Conservation (phyloP, 148 eudicot genomes). For the Vaccinium vitisidaea region DNA sequence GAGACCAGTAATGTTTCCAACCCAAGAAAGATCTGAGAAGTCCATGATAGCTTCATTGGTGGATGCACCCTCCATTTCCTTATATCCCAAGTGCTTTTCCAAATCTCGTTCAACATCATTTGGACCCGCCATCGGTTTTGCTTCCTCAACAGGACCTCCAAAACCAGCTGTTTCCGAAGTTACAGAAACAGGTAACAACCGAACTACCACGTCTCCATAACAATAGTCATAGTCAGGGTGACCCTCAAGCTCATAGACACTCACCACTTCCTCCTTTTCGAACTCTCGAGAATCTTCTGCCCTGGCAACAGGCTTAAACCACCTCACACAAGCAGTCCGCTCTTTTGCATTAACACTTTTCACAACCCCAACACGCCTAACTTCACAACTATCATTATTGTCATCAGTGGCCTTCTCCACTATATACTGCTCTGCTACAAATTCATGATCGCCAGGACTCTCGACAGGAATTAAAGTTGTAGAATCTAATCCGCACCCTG, state of each 20-base stretch:
- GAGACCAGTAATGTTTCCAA: slow-evolving; percentile 94
- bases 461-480: slow-evolving; percentile 77
- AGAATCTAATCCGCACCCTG: slow-evolving; percentile 50
- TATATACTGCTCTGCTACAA: slow-evolving; percentile 92
- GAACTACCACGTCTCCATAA: slow-evolving; percentile 95
- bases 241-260: slow-evolving; percentile 96
- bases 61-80: slow-evolving; percentile 22
- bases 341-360: slow-evolving; percentile 95
- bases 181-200: slow-evolving; percentile 62
- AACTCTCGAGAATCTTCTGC: slow-evolving; percentile 89
- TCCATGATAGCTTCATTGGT: slow-evolving; percentile 39
- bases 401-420: slow-evolving; percentile 88
- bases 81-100: slow-evolving; percentile 16
- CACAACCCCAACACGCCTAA: slow-evolving; percentile 87
- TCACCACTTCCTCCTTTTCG: slow-evolving; percentile 85
- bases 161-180: slow-evolving; percentile 24
- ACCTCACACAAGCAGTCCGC: slow-evolving; percentile 80
- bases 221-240: slow-evolving; percentile 97
- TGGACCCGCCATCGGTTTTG: slow-evolving; percentile 23
- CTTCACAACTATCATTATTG: slow-evolving; percentile 47
- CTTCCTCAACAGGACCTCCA: slow-evolving; percentile 33
- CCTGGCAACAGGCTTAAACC: slow-evolving; percentile 78
- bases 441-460: slow-evolving; percentile 96
- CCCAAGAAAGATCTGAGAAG: slow-evolving; percentile 87
- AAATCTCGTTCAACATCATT: slow-evolving; percentile 28